Base-by-base conservation (phyloP, 73 alveolate species). In the Tetrahymena malaccensis region DNA sequence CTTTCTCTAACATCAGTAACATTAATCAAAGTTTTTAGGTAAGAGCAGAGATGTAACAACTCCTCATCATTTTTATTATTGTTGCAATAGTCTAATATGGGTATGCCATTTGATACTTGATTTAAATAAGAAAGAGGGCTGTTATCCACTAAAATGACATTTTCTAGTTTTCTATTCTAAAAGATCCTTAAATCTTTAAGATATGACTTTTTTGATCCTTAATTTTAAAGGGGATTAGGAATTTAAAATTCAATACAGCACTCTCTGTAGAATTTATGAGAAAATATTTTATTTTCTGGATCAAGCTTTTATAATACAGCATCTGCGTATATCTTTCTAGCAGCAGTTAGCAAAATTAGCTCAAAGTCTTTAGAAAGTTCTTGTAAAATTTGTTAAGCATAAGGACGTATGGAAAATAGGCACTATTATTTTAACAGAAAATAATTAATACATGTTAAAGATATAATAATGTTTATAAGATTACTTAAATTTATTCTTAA, bases 301-400 rank as follows among this genome's bases (percentile, higher is more conserved):
- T 98, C 99, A 34, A 98, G 94, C 37, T 95, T 94, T 70, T 97
- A 97, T 27, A 98, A 94, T 57, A 98, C 97, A 13, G 97, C 97
- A 96, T 98, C 99, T 1, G 99, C 99, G 96, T 98, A 98, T 31
- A 96, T 96, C 96, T 98, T 97, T 40, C 94, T 98, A 3, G 99
- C 98, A 84, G 99, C 99, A 43, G 99, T 98, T 94, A 98, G 98
- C 37, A 98, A 96, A 5, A 98, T 99, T 85, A 98, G 93, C 94
- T 94, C 98, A 94, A 96, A 98, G 94, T 95, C 97, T 34, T 97
- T 93, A 19, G 98, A 97, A n/a, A 98, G 96, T 35, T 95, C 94
- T 93, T 96, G 93, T 84, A 98, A 94, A 97, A 98, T 98, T 93
- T 96, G 89, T 58, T 95, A 94, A 43, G 97, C 97, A 55, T 97